Evolutionary conservation across 305 asterid species (phyloP).

Genomic region (Rubia occidens): DNA sequence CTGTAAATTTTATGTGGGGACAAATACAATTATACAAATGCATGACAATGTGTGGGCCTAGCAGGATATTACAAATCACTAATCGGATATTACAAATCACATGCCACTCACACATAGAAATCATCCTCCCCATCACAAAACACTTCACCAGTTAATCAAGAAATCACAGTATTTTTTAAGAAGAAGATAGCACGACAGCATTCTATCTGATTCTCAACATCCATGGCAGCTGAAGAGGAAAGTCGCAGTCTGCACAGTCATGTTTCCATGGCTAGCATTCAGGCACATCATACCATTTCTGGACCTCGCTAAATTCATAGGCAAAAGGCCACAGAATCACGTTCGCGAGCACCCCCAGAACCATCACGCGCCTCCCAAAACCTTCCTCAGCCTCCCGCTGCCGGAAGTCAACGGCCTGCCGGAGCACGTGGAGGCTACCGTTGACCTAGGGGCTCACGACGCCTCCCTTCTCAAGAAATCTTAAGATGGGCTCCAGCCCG

Average conservation of each 20-base stretch:
- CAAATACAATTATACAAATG: too few species aligned
- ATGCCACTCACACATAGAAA: too few species aligned
- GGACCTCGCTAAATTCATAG: conserved; percentile 25
- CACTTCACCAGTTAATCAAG: too few species aligned
- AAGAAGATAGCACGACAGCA: too few species aligned
- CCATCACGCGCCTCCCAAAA: conserved; percentile 27
- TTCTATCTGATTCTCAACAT: too few species aligned
- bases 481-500: conserved; percentile 19
- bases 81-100: too few species aligned
- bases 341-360: conserved; percentile 24
- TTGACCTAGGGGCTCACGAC: conserved; percentile 19
- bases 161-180: too few species aligned
- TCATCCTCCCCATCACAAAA: too few species aligned
- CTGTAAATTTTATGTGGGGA: too few species aligned
- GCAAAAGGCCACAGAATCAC: conserved; percentile 25
- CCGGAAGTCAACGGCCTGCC: conserved; percentile 18
- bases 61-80: too few species aligned
- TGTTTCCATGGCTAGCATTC: conserved; percentile 37
- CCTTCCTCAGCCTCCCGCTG: conserved; percentile 16
- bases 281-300: conserved; percentile 30
- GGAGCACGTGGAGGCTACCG: conserved; percentile 25
- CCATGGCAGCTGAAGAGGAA: too few species aligned
- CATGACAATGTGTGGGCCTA: too few species aligned
- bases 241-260: background rate
- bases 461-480: conserved; percentile 23